Evolutionary conservation across 495 filamentous ascomycete genomes (phyloP), one percentile per base, ranked within the genome.

Genomic region (Thermothielavioides terrestris): DNA sequence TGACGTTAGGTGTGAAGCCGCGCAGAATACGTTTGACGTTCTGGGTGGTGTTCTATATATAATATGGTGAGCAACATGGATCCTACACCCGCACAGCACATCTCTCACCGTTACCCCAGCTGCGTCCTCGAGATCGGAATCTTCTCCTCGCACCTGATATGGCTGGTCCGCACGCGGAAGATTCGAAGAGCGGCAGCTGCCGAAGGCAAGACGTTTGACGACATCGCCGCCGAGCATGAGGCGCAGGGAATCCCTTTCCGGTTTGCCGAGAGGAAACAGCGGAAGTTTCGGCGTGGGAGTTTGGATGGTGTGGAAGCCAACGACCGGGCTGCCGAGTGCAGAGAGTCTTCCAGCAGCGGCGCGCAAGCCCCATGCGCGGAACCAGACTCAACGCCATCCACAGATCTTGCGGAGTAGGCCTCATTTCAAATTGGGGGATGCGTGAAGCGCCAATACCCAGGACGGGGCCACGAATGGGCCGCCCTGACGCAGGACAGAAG

Each of bases 31-130:
- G 0, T 88, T 88, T 55, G 86, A 90, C 59, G 63, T 81, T 9
- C 61, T 88, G 0, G 86, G 82, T 4, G 84, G 84, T 2, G 72
- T 81, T 0, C 68, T 86, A 47, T 89, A 87, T 57, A 81, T 86
- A 35, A 56, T 83, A 4, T 81, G 80, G 78, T 84, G 68, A 68
- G 71, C 50, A 12, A 2, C 42, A 35, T 31, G 4, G 2, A 34
- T 14, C 1, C 0, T 1, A 11, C 27, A n/a, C 12, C 14, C 20
- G 14, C 8, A 38, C 5, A 22, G 22, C 11, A 10, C 11, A 2
- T 32, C 42, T 26, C 17, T 53, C 2, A 15, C 1, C 22, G 18
- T 8, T 15, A 15, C 6, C 21, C 9, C 31, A 84, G 82, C 15
- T 67, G 83, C 25, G 28, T 82, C 9, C 71, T 89, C 20, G 85